Conservation (phyloP, 1,139 yeast genomes). For the Meyerozyma smithsonii region DNA sequence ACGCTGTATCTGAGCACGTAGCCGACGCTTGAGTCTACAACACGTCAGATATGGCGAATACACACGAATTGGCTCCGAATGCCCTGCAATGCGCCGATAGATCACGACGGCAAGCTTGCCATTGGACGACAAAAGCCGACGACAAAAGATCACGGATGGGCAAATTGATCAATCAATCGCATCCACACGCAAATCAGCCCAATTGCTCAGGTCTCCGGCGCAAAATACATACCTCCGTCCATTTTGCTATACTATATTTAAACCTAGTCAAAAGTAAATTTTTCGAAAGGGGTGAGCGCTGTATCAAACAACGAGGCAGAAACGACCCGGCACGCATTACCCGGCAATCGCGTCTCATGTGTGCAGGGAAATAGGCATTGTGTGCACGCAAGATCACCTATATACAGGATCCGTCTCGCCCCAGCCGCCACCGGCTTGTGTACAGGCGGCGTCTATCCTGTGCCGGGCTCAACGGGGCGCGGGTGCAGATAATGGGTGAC, state of each 20-base stretch:
- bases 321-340: constrained; percentile 6
- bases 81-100: not conserved
- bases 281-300: constrained; percentile 7
- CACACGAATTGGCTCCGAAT: not conserved
- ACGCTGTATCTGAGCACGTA: no score
- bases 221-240: constrained; percentile 30
- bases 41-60: not conserved
- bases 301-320: constrained; percentile 10
- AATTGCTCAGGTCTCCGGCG: constrained; percentile 4
- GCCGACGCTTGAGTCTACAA: not conserved
- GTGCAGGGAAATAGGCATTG: constrained; percentile 1
- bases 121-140: constrained; percentile 3
- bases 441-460: not conserved
- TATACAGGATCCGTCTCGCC: not conserved
- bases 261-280: constrained; percentile 5
- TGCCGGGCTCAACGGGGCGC: not conserved
- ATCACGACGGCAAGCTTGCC: constrained; percentile 1
- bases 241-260: constrained; percentile 13
- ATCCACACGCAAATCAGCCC: constrained; percentile 1
- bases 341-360: constrained; percentile 9
- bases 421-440: not conserved
- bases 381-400: not conserved
- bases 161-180: constrained; percentile 1
- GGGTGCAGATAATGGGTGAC: not conserved
- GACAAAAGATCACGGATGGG: not conserved